Conservation (phyloP, 1,284 basidiomycete genomes). For the Ganoderma leucocontextum region DNA sequence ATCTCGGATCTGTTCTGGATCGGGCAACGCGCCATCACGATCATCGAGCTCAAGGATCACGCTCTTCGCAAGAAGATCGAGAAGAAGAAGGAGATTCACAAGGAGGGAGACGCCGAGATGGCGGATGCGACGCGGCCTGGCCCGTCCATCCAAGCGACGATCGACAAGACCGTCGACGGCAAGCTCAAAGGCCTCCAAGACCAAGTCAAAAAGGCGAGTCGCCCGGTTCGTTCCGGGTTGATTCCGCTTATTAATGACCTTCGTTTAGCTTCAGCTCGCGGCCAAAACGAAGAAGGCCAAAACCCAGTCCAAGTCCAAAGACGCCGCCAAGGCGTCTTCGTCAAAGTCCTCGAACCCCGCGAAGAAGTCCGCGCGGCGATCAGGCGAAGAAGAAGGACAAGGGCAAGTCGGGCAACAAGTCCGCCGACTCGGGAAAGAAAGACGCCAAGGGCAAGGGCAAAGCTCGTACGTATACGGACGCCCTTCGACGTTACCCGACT, state of each 20-base stretch:
- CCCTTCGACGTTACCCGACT: not conserved
- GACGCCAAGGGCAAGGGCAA: not conserved
- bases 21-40: not conserved
- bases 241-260: not conserved
- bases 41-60: not conserved
- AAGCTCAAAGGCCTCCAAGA: conserved; percentile 10
- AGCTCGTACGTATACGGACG: conserved; percentile 1
- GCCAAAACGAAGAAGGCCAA: not conserved
- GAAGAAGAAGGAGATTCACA: conserved; percentile 10
- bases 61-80: conserved; percentile 7
- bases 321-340: not conserved
- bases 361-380: not conserved
- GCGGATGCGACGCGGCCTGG: conserved; percentile 30
- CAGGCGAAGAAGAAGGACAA: not conserved
- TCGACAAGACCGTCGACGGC: conserved; percentile 30
- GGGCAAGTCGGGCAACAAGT: not conserved
- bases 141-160: conserved; percentile 31
- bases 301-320: not conserved
- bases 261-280: not conserved
- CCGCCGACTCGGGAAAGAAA: not conserved
- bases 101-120: conserved; percentile 24
- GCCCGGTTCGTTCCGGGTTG: not conserved
- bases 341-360: not conserved
- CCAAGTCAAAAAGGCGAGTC: not conserved
- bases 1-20: not conserved